Evolutionary conservation across 2,329 filamentous ascomycete genomes (phyloP), one percentile per base, ranked within the genome.

Genomic region (Fusarium luffae): DNA sequence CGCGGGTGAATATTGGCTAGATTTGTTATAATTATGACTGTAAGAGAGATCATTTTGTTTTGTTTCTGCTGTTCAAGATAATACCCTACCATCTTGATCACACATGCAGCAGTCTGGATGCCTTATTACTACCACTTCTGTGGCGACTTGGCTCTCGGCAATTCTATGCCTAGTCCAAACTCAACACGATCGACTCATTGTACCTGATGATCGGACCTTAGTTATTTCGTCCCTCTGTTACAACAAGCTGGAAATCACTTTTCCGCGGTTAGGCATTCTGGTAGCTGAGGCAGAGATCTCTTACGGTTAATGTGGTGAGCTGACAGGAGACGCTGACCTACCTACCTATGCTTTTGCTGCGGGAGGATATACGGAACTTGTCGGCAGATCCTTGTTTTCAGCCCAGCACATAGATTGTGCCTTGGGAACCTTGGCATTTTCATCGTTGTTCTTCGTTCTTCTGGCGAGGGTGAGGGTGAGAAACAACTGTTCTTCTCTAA

Each of bases 111-210:
- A 56, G 18, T 34, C 19, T 60, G 13, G 32, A 23, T 23, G 34
- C 21, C 30, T 18, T 37, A 37, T 56, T 13, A 32, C 34, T 27
- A 30, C 30, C 25, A 34, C 30, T 25, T 27, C 46, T 23, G 41
- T 67, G 52, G 32, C 49, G 42, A 50, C 66, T 69, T 67, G 62
- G 58, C 62, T 58, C 48, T 58, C 48, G 62, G 52, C 67, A 69
- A 51, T 41, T 68, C 18, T 63, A 30, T 56, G 52, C 62, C 66
- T 54, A 63, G 66, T 37, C 18, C 57, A 25, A 51, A 40, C 47
- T 34, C 19, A 19, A 28, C 19, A 41, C n/a, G 18, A 51, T 51
- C 32, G 18, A 34, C 44, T 51, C 25, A 27, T 13, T 42, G 21
- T 51, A 27, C 49, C 23, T 54, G 21, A 21, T 60, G 42, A 51